Base-by-base conservation (phyloP, 148 eudicot genomes). In the Spergularia bocconei region DNA sequence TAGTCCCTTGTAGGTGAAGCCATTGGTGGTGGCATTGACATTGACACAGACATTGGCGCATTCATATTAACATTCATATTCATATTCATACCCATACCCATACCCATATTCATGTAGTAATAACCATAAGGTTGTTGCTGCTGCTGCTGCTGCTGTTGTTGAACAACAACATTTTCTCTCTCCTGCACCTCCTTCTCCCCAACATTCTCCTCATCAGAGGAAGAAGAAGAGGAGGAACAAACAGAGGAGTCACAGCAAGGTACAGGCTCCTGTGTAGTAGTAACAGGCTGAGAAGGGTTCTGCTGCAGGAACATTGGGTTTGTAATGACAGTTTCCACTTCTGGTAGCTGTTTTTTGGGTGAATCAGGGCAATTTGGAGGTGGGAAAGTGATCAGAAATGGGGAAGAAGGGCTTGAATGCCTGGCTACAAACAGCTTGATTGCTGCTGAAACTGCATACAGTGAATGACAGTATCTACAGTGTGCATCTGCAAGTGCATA, bases 401-500 rank as follows among this genome's bases (percentile, higher is more conserved):
- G 92, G 38, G 97, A 87, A 75, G 92, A 80, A 39, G 97, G 92
- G 25, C 83, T 78, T 13, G 96, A 90, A 83, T 92, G 94, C 56
- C 94, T 84, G 15, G 92, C 91, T 6, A 95, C 96, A 81, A 95
- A 92, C 41, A 95, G 89, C 54, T 80, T 91, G 23, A 95, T 74
- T 14, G 97, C 96, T 7, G 94, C 96, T 75, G 97, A 89, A 60
- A 92, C 92, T 69, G 97, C 97, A 79, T 69, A 91, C 2, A 92
- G 81, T 7, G 99, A 83, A 71, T 91, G 89, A 77, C 89, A 88
- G 38, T 95, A 95, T 83, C 85, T 90, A 52, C 82, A 88, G 69
- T 95, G 97, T 29, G 97, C 90, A 79, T 92, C 94, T 62, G 99
- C 93, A 68, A 95, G 83, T 39, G 85, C 87, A 82, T 90, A 90